phyloP scores from a whole-genome alignment of 2,329 filamentous ascomycete genomes.

The Pseudogymnoascus pannorum region DNA sequence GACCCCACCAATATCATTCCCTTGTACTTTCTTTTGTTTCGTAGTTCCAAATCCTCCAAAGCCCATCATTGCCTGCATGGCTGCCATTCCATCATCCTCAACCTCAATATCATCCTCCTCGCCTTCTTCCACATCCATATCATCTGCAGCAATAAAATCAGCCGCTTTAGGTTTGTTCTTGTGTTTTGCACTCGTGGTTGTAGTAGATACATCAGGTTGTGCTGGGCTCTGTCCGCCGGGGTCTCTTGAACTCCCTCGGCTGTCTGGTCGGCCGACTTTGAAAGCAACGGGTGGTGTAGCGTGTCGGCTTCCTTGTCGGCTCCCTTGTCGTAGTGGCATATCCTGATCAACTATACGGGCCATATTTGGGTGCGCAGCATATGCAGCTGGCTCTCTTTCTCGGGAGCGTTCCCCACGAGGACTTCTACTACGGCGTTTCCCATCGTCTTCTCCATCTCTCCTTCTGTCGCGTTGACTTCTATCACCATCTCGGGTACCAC shows the following conservation, averaged over 20 bases:
- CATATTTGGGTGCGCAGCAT: not conserved
- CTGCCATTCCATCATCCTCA: constrained; percentile 60
- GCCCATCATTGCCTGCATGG: constrained; percentile 83
- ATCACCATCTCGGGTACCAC: constrained; percentile 21
- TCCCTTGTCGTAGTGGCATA: constrained; percentile 15
- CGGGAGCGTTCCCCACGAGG: constrained; percentile 10
- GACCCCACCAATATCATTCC: constrained; percentile 77
- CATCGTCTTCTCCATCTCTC: not conserved
- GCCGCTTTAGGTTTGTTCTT: constrained; percentile 12
- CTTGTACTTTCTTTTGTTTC: constrained; percentile 79
- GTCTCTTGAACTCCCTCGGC: constrained; percentile 11
- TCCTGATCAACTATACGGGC: not conserved
- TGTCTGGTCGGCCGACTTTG: constrained; percentile 18
- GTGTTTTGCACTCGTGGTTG: constrained; percentile 6
- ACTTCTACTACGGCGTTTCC: constrained; percentile 11
- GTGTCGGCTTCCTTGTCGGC: constrained; percentile 17
- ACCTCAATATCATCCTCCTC: constrained; percentile 45
- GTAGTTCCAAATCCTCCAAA: constrained; percentile 81
- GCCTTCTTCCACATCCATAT: constrained; percentile 28
- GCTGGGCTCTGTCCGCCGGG: not conserved
- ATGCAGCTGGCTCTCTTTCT: constrained; percentile 3
- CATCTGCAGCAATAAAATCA: constrained; percentile 12
- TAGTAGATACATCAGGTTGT: constrained; percentile 11
- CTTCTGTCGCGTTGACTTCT: constrained; percentile 15
- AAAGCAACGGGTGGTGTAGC: constrained; percentile 27